Percentiles rank a stretch among this genome's conserved stretches.
Evolutionary conservation across 768 basidiomycete genomes (phyloP).

Genomic region (Pleurotus tuber-regium): DNA sequence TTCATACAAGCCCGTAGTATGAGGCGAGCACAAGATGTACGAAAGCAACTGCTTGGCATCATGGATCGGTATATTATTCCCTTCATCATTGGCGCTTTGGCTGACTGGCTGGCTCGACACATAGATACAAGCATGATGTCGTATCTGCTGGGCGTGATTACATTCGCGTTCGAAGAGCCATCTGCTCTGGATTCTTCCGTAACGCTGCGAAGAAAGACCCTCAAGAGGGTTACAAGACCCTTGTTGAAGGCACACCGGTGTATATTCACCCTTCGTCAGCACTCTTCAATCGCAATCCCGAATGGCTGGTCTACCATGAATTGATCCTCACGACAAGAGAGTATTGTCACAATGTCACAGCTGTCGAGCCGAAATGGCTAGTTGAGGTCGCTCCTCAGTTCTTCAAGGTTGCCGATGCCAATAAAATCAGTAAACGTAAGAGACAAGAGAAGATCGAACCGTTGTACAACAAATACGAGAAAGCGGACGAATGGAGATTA

Average conservation of each 20-base stretch:
- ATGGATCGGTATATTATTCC: constrained; percentile 82
- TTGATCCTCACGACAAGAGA: constrained; percentile 94
- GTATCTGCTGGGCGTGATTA: constrained; percentile 89
- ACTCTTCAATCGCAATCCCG: constrained; percentile 94
- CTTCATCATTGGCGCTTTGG: too few relatives aligned
- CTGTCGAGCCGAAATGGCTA: constrained; percentile 97
- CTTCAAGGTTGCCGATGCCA: constrained; percentile 97
- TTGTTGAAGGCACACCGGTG: constrained; percentile 97
- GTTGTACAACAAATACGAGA: constrained; percentile 92
- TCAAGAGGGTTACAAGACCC: constrained; percentile 97
- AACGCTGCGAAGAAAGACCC: constrained; percentile 99
- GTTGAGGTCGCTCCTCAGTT: constrained; percentile 97
- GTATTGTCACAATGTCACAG: constrained; percentile 91
- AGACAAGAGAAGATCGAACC: constrained; percentile 97
- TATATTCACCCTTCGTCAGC: constrained; percentile 98
- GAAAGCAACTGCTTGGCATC: constrained; percentile 96
- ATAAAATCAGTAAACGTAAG: constrained; percentile 97
- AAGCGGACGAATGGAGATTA: constrained; percentile 91
- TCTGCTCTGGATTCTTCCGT: constrained; percentile 97
- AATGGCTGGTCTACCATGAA: constrained; percentile 97
- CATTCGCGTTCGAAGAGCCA: constrained; percentile 90
- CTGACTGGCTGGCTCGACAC: too few relatives aligned
- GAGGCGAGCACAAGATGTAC: constrained; percentile 94
- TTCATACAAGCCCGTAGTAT: constrained; percentile 98
- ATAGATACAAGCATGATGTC: constrained; percentile 95